These are phyloP conservation scores for Colletotrichum sp. DNA, from an alignment of 2,329 filamentous ascomycete species.

Conservation along the genomic window DNA sequence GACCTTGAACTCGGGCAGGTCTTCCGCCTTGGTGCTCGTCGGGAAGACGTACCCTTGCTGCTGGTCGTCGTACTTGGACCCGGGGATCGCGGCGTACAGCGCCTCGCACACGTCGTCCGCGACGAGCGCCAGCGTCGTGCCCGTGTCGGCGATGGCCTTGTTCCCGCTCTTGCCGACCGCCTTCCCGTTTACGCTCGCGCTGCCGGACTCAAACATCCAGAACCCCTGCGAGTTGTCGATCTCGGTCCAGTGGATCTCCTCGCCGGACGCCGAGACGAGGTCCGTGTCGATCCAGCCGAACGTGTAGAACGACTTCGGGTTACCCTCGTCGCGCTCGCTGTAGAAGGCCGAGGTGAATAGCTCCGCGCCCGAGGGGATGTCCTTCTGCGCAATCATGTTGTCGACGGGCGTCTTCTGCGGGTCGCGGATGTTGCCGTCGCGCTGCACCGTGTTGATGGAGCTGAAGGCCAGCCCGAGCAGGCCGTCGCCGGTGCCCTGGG, in stretches of 20 bases:
- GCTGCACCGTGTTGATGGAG: slow-evolving; percentile 65
- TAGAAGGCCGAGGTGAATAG: slow-evolving; percentile 16
- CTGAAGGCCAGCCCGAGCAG: slow-evolving; percentile 73
- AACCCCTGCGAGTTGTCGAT: slow-evolving; percentile 68
- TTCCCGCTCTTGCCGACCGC: slow-evolving; percentile 39
- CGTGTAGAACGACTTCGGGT: slow-evolving; percentile 68
- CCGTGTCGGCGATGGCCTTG: slow-evolving; percentile 61
- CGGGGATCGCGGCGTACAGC: slow-evolving; percentile 28
- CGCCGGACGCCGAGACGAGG: slow-evolving; percentile 61
- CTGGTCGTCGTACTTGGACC: slow-evolving; percentile 23
- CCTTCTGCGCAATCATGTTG: slow-evolving; percentile 69
- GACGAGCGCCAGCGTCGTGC: slow-evolving; percentile 66
- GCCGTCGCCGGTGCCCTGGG: slow-evolving; percentile 65
- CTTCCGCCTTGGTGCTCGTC: slow-evolving; percentile 34
- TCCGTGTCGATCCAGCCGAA: slow-evolving; percentile 72
- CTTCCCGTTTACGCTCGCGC: slow-evolving; percentile 58
- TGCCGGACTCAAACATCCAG: slow-evolving; percentile 68
- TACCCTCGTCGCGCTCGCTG: slow-evolving; percentile 46
- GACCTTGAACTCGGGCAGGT: slow-evolving; percentile 54
- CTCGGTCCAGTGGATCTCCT: slow-evolving; percentile 64
- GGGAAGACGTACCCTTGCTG: slow-evolving; percentile 42
- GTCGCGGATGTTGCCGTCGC: slow-evolving; percentile 46
- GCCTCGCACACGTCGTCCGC: slow-evolving; percentile 24
- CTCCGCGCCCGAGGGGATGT: slow-evolving; percentile 72
- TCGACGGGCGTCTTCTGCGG: slow-evolving; percentile 76